phyloP scores from a whole-genome alignment of 257 asterid species.

The Rubia yunnanensis region DNA sequence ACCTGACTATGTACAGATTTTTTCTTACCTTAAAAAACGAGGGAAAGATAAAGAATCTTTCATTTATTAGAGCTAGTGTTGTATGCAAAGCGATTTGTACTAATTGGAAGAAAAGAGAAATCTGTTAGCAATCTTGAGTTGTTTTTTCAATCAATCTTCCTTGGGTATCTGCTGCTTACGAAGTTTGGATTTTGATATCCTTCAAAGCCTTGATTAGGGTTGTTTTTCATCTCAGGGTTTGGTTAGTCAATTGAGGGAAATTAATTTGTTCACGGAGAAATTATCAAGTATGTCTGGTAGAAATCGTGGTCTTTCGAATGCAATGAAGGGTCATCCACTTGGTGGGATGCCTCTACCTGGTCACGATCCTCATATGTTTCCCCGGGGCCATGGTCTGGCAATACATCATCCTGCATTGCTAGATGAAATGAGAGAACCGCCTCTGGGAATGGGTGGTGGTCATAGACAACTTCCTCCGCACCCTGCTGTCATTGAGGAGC shows the following conservation, averaged over 20 bases:
- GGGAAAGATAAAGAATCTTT: neutral
- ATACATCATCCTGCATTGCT: constrained; percentile 46
- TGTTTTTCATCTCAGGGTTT: neutral
- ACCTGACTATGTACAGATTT: neutral
- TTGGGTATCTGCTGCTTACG: neutral
- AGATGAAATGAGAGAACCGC: constrained; percentile 70
- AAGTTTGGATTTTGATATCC: constrained; percentile 1
- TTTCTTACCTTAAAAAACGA: neutral
- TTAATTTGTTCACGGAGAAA: neutral
- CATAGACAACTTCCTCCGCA: constrained; percentile 66
- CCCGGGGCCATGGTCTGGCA: constrained; percentile 39
- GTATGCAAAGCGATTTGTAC: neutral
- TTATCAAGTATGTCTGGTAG: constrained; percentile 46
- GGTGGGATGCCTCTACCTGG: constrained; percentile 46
- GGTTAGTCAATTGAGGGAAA: neutral
- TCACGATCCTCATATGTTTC: constrained; percentile 44
- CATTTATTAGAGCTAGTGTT: neutral
- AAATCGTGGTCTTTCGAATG: constrained; percentile 64
- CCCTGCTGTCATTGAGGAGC: constrained; percentile 63
- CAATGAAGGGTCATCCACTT: constrained; percentile 51
- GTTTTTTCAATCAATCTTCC: too few species aligned
- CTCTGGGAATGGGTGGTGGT: constrained; percentile 46
- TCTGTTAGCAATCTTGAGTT: neutral
- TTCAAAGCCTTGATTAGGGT: neutral
- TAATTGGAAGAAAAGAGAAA: neutral